Evolutionary conservation across 1,139 yeast species (phyloP).

Genomic region (Zhuliangozyma blackwelliae): DNA sequence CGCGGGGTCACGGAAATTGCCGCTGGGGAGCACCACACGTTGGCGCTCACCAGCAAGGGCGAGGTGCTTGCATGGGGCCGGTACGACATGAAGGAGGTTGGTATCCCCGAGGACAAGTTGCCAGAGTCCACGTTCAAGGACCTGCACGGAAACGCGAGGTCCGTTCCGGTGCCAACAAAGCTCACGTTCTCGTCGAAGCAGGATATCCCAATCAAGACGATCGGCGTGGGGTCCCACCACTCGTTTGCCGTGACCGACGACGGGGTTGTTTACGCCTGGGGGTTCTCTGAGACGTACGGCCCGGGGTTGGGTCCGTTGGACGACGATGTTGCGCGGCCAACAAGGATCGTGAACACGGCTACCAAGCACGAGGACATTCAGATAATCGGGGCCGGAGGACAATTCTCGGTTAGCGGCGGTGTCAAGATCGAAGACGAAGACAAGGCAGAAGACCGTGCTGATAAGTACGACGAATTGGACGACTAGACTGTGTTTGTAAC

Average conservation of each 20-base stretch:
- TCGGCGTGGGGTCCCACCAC: conserved; percentile 90
- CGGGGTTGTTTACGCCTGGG: conserved; percentile 93
- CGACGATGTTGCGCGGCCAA: conserved; percentile 83
- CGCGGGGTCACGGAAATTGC: conserved; percentile 60
- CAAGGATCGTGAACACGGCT: conserved; percentile 88
- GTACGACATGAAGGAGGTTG: conserved; percentile 88
- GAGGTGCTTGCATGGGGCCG: conserved; percentile 84
- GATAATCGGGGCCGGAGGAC: conserved; percentile 89
- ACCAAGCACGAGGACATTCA: conserved; percentile 71
- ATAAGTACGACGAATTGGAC: conserved; percentile 44
- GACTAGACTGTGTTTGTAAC: conserved; percentile 9
- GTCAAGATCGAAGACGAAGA: conserved; percentile 59
- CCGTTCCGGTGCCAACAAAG: conserved; percentile 82
- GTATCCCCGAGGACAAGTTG: conserved; percentile 61
- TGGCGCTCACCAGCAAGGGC: conserved; percentile 70
- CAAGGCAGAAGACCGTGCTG: conserved; percentile 54
- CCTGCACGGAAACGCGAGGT: conserved; percentile 74
- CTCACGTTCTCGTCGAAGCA: conserved; percentile 29
- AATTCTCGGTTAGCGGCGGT: conserved; percentile 87
- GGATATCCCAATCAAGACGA: conserved; percentile 46
- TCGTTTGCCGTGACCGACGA: conserved; percentile 79
- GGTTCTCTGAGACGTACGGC: conserved; percentile 94
- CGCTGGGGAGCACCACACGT: conserved; percentile 93
- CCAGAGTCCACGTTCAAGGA: conserved; percentile 70
- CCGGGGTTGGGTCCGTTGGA: conserved; percentile 91